Conservation (phyloP, 2,329 filamentous ascomycete species). For the Monosporascus sp. region DNA sequence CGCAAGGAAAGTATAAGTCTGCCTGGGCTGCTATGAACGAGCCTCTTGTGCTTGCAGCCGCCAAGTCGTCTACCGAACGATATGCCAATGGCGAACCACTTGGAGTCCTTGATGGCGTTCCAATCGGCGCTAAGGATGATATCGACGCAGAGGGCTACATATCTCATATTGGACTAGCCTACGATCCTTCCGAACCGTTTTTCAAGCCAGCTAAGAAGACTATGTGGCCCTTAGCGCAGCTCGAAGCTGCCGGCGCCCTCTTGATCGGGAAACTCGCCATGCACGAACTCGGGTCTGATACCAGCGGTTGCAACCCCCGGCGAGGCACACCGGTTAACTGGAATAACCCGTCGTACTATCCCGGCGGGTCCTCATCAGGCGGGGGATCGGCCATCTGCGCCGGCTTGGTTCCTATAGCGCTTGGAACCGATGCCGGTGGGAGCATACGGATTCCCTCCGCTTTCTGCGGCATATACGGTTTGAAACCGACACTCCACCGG, state of each 20-base stretch:
- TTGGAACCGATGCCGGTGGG: constrained; percentile 73
- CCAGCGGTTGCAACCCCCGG: constrained; percentile 74
- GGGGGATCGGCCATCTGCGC: constrained; percentile 64
- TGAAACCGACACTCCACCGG: constrained; percentile 74
- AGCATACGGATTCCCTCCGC: constrained; percentile 67
- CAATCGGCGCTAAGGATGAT: constrained; percentile 81
- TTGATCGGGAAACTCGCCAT: constrained; percentile 72
- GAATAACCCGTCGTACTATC: constrained; percentile 70
- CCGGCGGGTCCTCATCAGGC: constrained; percentile 76
- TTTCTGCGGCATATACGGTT: constrained; percentile 75
- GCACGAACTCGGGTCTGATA: constrained; percentile 77
- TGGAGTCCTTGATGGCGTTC: constrained; percentile 73
- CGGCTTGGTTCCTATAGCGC: constrained; percentile 67
- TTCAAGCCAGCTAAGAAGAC: constrained; percentile 51
- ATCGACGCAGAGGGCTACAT: constrained; percentile 65
- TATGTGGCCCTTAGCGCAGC: constrained; percentile 64
- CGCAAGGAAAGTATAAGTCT: constrained; percentile 56
- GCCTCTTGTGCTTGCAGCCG: constrained; percentile 60
- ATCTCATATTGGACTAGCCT: constrained; percentile 57
- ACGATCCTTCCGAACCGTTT: constrained; percentile 47
- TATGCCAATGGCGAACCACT: constrained; percentile 62
- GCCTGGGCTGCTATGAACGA: constrained; percentile 67
- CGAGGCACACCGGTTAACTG: constrained; percentile 75
- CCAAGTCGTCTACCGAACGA: constrained; percentile 65
- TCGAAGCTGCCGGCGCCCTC: constrained; percentile 69